Percentiles rank a stretch among this genome's conserved stretches.
phyloP scores from a whole-genome alignment of 257 asterid species.

The Gynochthodes officinalis region DNA sequence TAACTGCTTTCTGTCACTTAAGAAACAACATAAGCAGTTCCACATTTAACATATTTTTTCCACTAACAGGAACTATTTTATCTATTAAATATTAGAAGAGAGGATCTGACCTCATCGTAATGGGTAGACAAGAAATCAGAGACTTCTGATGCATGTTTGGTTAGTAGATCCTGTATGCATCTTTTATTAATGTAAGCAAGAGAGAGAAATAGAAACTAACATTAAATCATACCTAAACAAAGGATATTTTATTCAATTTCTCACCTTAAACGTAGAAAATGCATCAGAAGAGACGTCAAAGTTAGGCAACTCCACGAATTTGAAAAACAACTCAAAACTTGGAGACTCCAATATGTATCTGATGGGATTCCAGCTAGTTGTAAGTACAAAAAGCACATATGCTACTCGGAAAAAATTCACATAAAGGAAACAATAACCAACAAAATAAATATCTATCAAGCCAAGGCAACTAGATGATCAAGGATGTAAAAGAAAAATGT shows the following conservation, averaged over 20 bases:
- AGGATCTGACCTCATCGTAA: constrained; percentile 61
- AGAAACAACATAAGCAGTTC: background rate
- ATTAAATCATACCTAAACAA: constrained; percentile 1
- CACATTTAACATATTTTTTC: background rate
- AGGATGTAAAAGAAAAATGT: background rate
- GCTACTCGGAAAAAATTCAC: background rate
- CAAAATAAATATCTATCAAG: background rate
- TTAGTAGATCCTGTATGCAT: constrained; percentile 69
- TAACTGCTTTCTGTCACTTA: background rate
- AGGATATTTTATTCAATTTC: constrained; percentile 13
- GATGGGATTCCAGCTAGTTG: constrained; percentile 29
- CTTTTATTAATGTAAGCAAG: constrained; percentile 10
- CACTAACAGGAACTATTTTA: background rate
- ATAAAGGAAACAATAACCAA: background rate
- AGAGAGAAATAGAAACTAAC: constrained; percentile 14
- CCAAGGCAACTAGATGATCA: background rate
- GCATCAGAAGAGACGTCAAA: constrained; percentile 97
- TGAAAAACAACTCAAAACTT: constrained; percentile 91
- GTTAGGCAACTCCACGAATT: constrained; percentile 82
- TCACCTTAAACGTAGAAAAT: constrained; percentile 92
- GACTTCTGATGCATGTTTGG: constrained; percentile 69
- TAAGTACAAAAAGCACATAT: background rate
- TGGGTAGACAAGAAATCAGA: constrained; percentile 69
- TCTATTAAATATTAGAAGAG: constrained; percentile 6
- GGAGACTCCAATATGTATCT: constrained; percentile 94